Evolutionary conservation across 1,284 basidiomycete genomes (phyloP).

Genomic region (Volvariella volvacea): DNA sequence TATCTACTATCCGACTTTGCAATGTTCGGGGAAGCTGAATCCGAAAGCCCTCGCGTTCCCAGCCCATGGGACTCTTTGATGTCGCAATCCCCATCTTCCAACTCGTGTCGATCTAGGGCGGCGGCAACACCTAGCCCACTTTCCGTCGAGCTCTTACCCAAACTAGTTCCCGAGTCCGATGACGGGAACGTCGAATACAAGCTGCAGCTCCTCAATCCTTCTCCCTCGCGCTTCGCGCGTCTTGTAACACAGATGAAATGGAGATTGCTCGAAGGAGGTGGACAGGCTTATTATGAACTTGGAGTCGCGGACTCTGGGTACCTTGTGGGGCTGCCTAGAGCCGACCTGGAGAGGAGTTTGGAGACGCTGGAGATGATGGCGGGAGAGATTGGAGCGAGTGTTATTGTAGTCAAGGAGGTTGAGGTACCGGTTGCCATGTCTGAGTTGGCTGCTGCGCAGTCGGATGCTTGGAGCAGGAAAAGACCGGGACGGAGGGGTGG

Average conservation of each 20-base stretch:
- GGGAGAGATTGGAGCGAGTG: constrained; percentile 83
- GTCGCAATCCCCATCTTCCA: constrained; percentile 38
- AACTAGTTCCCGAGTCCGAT: constrained; percentile 69
- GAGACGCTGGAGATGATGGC: constrained; percentile 90
- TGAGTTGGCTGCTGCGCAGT: constrained; percentile 31
- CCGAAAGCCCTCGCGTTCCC: constrained; percentile 68
- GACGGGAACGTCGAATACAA: constrained; percentile 85
- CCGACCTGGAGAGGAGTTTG: constrained; percentile 74
- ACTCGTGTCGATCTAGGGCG: constrained; percentile 9
- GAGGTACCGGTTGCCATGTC: constrained; percentile 56
- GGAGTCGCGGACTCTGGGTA: constrained; percentile 85
- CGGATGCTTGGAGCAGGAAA: constrained; percentile 22
- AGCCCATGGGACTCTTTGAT: constrained; percentile 76
- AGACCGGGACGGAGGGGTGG: constrained; percentile 14
- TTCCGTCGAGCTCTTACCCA: constrained; percentile 37
- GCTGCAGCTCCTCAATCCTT: constrained; percentile 68
- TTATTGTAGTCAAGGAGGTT: constrained; percentile 83
- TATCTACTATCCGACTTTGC: too few species aligned
- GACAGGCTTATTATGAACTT: constrained; percentile 89
- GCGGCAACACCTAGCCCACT: constrained; percentile 10
- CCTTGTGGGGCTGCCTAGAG: constrained; percentile 71
- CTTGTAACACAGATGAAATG: constrained; percentile 94
- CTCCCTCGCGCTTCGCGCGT: constrained; percentile 64
- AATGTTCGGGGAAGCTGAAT: constrained; percentile 80
- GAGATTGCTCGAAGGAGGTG: constrained; percentile 87